Conservation (phyloP, 164 flowering plant genomes). For the Dillenia turbinata region DNA sequence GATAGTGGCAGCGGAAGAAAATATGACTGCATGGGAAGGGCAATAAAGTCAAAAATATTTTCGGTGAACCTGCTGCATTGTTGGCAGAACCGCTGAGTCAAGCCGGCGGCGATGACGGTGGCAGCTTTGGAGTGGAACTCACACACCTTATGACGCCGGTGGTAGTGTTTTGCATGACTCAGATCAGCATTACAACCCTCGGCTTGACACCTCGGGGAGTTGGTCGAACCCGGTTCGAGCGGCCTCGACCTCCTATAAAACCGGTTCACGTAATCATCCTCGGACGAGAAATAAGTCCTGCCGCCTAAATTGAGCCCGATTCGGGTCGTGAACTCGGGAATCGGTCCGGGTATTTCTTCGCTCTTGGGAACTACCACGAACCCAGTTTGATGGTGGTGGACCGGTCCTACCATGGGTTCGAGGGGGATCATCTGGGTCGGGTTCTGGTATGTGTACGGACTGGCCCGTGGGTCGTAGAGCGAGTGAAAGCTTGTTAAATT, state of each 20-base stretch:
- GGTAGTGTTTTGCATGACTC: conserved; percentile 79
- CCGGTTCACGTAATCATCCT: conserved; percentile 68
- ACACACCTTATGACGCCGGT: conserved; percentile 93
- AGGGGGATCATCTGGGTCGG: conserved; percentile 16
- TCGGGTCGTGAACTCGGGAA: conserved; percentile 31
- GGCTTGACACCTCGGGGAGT: conserved; percentile 74
- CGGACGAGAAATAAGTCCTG: conserved; percentile 74
- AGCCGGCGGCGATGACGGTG: conserved; percentile 66
- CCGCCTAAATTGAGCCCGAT: conserved; percentile 81
- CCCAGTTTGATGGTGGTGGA: conserved; percentile 3
- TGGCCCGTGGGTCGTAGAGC: conserved; percentile 35
- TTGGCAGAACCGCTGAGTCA: conserved; percentile 96
- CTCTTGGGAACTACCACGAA: conserved; percentile 47
- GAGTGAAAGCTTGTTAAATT: conserved; percentile 16
- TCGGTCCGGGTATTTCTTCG: conserved; percentile 31
- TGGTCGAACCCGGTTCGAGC: conserved; percentile 28
- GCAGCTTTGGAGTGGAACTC: conserved; percentile 94
- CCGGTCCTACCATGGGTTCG: conserved; percentile 13
- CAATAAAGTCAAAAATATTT: conserved; percentile 11
- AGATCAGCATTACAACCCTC: conserved; percentile 87
- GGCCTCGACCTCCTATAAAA: conserved; percentile 64
- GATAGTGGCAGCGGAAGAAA: background rate
- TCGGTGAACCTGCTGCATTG: conserved; percentile 90
- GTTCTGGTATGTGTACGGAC: conserved; percentile 13
- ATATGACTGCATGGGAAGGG: conserved; percentile 8